Conservation (phyloP, 2,329 filamentous ascomycete genomes). For the Xylaria sp. region DNA sequence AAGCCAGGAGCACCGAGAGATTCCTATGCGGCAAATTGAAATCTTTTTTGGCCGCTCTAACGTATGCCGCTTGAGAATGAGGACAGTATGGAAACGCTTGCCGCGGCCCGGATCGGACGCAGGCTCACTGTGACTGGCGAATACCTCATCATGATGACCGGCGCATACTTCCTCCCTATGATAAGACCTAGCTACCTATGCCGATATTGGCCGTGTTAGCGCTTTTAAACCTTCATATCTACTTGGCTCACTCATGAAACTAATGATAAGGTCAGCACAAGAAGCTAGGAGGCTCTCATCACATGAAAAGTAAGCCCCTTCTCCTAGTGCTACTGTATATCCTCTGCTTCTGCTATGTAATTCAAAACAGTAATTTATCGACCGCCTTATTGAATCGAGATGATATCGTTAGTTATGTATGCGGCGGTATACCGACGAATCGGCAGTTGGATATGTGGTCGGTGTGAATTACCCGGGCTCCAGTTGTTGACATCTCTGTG, state of each 20-base stretch:
- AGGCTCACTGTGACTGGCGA: background rate
- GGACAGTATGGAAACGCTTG: too few relatives aligned
- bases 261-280: too few relatives aligned
- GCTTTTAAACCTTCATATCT: background rate
- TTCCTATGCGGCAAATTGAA: too few relatives aligned
- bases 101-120: background rate
- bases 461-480: constrained; percentile 30
- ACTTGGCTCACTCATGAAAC: background rate
- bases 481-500: background rate
- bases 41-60: too few relatives aligned
- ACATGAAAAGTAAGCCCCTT: background rate
- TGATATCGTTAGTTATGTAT: constrained; percentile 13
- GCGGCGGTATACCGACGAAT: background rate
- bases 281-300: too few relatives aligned
- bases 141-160: background rate
- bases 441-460: constrained; percentile 27
- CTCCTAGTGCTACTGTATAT: background rate
- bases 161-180: background rate
- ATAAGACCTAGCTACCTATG: background rate
- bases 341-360: background rate
- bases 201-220: background rate
- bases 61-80: too few relatives aligned
- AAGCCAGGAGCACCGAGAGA: too few relatives aligned
- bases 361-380: background rate
- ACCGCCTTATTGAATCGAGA: background rate